Base-by-base conservation (phyloP, 169 alveolate species). In the Plasmodium vinckei region DNA sequence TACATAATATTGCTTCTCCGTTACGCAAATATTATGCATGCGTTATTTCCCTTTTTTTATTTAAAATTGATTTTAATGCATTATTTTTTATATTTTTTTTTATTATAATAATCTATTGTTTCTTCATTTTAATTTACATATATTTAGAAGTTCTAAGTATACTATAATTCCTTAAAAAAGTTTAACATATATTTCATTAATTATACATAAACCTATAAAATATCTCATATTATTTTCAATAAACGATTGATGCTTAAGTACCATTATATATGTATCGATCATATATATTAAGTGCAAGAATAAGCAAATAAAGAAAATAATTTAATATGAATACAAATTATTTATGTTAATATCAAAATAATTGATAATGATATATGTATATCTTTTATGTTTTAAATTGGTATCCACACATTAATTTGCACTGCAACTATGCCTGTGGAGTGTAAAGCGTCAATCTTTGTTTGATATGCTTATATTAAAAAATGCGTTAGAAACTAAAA, bases 1-100 rank as follows among this genome's bases (percentile, higher is more conserved):
- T 13, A 61, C 49, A 27, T 61, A 27, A 27, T 7, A 61, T 61
- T 10, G 42, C 27, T 25, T 12, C 27, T 61, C n/a, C 13, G 21
- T 61, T 61, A 21, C 21, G 27, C 21, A 33, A 56, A 57, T 17
- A 17, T 59, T 15, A 21, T 27, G 12, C 23, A 21, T 17, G 10
- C 42, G 13, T 73, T 63, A 61, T 49, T 73, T 60, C 25, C 46
- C 5, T 42, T 47, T 13, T 59, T 73, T 60, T 39, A 49, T 61
- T 56, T 61, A 57, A 21, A 15, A 51, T 13, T 42, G n/a, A 63
- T 72, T 47, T 57, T 23, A 59, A 59, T 39, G 42, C 25, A 25
- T 19, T 39, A 19, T 71, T 71, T 53, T 25, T 13, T 72, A 33
- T 72, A 19, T 46, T 49, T 13, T 21, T 21, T 33, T 53, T 49